A percentile compares a stretch with the other conserved stretches of the same genome.
Evolutionary conservation across 2,329 filamentous ascomycete genomes (phyloP).

Genomic region (Botrytis cinerea): DNA sequence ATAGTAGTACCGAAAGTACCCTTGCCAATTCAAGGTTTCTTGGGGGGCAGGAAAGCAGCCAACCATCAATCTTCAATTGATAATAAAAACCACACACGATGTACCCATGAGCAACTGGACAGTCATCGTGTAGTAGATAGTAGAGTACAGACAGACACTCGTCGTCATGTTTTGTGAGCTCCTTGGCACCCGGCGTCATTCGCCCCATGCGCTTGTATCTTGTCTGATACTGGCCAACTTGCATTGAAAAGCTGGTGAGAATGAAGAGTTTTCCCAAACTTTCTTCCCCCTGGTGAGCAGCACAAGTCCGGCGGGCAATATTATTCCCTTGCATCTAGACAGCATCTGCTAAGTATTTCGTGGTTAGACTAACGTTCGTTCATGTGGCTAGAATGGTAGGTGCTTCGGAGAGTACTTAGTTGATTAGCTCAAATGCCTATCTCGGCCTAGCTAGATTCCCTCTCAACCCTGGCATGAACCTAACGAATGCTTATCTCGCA

Average conservation of each 20-base stretch:
- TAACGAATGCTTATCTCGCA: conserved; percentile 6
- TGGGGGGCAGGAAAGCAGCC: neutral
- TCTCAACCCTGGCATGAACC: neutral
- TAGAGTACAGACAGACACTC: neutral
- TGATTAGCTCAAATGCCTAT: neutral
- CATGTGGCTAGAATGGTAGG: neutral
- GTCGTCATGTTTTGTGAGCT: neutral
- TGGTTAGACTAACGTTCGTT: neutral
- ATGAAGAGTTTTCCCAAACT: neutral
- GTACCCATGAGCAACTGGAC: neutral
- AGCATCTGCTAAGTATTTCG: neutral
- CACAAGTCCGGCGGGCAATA: neutral
- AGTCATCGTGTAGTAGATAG: neutral
- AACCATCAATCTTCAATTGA: neutral
- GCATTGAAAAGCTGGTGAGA: neutral
- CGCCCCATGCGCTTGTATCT: neutral
- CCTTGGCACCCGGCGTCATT: neutral
- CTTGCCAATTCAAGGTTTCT: neutral
- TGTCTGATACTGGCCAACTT: neutral
- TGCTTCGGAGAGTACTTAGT: neutral
- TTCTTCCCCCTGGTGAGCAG: neutral
- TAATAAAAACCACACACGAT: neutral
- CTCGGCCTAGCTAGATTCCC: neutral
- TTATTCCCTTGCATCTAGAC: neutral
- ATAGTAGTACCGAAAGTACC: neutral